Percentiles rank a stretch among this genome's conserved stretches.
Conservation (phyloP, 208 protist species). For the Leishmania arabica region DNA sequence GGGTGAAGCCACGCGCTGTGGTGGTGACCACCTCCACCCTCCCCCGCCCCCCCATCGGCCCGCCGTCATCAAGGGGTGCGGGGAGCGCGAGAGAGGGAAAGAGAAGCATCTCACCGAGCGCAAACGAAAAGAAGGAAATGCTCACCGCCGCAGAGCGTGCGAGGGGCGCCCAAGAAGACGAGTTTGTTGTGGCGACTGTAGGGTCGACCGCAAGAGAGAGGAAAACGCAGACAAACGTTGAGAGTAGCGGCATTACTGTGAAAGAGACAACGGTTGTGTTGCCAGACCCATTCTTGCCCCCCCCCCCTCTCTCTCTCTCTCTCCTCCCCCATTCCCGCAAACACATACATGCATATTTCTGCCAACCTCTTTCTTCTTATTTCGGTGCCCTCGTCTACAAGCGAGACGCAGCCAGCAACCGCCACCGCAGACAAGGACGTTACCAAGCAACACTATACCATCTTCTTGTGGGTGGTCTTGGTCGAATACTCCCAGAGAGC, state of each 20-base stretch:
- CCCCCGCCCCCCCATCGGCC: no score
- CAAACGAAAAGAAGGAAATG: neutral
- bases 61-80: no score
- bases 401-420: neutral
- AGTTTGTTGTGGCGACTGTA: neutral
- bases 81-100: neutral
- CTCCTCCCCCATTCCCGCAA: neutral
- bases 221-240: neutral
- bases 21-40: no score
- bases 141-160: neutral
- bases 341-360: neutral
- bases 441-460: neutral
- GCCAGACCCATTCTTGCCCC: neutral
- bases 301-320: no score
- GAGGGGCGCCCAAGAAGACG: neutral
- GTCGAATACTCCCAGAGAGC: slow-evolving; percentile 50
- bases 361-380: neutral
- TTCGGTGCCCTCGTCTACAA: neutral
- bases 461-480: slow-evolving; percentile 8
- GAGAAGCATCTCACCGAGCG: no score
- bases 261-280: neutral
- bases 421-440: no score
- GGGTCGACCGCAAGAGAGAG: neutral
- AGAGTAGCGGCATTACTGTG: neutral
- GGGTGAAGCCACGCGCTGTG: neutral